Conservation (phyloP, 2,329 filamentous ascomycete genomes). For the Hypoxylon sp. region DNA sequence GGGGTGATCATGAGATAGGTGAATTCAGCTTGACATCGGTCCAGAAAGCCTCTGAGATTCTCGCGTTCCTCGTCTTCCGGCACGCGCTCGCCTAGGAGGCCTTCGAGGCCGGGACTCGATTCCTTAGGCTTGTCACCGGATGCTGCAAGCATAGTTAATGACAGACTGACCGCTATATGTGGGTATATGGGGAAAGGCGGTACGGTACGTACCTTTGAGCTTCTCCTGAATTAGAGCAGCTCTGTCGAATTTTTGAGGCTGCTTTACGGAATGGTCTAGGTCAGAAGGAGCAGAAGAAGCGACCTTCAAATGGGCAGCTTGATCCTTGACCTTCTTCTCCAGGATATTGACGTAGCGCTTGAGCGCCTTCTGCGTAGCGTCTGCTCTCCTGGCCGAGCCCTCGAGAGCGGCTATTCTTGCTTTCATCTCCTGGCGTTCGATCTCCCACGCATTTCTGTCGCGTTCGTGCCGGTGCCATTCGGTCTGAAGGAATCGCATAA, state of each 20-base stretch:
- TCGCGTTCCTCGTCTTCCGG: conserved; percentile 54
- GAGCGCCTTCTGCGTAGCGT: conserved; percentile 86
- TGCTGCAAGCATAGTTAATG: conserved; percentile 45
- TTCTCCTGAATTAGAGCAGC: conserved; percentile 64
- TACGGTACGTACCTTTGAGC: conserved; percentile 57
- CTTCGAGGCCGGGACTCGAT: conserved; percentile 54
- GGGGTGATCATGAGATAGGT: conserved; percentile 74
- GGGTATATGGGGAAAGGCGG: neutral
- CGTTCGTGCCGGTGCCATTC: conserved; percentile 99
- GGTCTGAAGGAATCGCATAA: conserved; percentile 98
- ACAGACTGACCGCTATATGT: neutral
- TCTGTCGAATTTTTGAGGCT: conserved; percentile 51
- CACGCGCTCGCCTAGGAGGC: conserved; percentile 41
- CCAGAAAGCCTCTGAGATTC: conserved; percentile 67
- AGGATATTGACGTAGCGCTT: conserved; percentile 91
- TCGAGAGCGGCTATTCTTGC: conserved; percentile 94
- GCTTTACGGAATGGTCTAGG: conserved; percentile 57
- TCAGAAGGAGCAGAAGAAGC: conserved; percentile 54
- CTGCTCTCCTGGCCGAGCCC: conserved; percentile 84
- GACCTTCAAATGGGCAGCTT: conserved; percentile 74
- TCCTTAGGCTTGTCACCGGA: conserved; percentile 52
- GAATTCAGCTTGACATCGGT: conserved; percentile 71
- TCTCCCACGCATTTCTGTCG: conserved; percentile 98
- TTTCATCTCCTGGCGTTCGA: conserved; percentile 99
- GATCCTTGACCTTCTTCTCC: conserved; percentile 85